phyloP scores from a whole-genome alignment of 2,329 filamentous ascomycete genomes.

The Amphichorda felina region DNA sequence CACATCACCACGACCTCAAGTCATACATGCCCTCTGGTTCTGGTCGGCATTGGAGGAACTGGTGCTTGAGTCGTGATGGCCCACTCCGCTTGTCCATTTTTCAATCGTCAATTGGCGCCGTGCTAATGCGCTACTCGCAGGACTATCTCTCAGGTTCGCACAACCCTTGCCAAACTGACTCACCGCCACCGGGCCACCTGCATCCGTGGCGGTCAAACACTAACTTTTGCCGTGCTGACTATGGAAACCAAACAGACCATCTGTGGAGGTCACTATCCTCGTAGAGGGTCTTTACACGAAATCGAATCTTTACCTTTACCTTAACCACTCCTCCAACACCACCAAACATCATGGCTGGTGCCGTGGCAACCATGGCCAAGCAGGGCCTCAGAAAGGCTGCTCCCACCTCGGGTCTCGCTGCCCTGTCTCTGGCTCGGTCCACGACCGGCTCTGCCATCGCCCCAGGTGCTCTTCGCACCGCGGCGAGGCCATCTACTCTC shows the following conservation, averaged over 20 bases:
- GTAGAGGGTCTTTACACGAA: slow-evolving; percentile 13
- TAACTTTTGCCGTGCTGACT: neutral
- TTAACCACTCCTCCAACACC: neutral
- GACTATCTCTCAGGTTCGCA: slow-evolving; percentile 66
- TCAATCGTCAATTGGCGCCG: slow-evolving; percentile 4
- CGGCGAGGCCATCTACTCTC: too few species aligned
- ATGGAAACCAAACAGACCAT: slow-evolving; percentile 19
- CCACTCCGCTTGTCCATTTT: slow-evolving; percentile 5
- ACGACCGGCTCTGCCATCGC: neutral
- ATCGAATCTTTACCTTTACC: neutral
- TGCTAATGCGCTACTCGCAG: slow-evolving; percentile 35
- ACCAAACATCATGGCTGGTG: neutral
- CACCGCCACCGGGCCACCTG: slow-evolving; percentile 2
- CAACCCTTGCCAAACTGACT: slow-evolving; percentile 22
- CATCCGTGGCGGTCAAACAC: neutral
- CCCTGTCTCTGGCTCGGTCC: neutral
- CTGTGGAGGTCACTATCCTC: slow-evolving; percentile 27
- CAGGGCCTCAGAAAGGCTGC: neutral
- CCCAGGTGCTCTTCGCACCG: slow-evolving; percentile 3
- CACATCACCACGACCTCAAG: neutral
- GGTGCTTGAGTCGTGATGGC: slow-evolving; percentile 1
- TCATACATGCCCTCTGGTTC: neutral
- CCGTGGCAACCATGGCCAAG: neutral
- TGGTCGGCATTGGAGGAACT: neutral
- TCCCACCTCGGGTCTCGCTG: neutral